Evolutionary conservation across 208 protist species (phyloP).

Genomic region (Porcisia hertigi): DNA sequence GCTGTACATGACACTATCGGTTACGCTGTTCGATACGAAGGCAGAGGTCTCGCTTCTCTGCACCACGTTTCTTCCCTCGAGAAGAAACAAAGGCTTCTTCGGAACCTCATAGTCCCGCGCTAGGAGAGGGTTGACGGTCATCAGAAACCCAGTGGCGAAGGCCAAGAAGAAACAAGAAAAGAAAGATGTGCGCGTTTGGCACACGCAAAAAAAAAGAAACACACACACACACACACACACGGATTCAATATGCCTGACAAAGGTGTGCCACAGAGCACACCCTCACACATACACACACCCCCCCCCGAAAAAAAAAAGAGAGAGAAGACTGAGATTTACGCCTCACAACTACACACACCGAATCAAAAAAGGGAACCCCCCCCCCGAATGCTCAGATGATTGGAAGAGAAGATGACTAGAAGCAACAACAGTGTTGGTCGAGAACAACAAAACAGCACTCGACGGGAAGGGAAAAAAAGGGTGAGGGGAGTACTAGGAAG

Average conservation of each 20-base stretch:
- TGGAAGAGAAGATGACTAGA: background rate
- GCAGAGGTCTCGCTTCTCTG: conserved; percentile 75
- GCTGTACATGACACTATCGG: conserved; percentile 87
- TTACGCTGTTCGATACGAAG: conserved; percentile 78
- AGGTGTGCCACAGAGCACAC: no score
- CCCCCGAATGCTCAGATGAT: background rate
- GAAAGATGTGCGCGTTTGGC: background rate
- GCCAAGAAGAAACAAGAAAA: background rate
- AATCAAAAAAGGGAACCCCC: background rate
- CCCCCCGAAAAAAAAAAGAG: no score
- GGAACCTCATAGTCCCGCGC: conserved; percentile 87
- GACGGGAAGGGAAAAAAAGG: background rate
- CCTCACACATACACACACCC: no score
- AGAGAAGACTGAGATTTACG: no score
- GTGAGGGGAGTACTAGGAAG: background rate
- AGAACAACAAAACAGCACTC: background rate
- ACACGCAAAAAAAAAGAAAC: background rate
- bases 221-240: no score
- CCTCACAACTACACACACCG: background rate
- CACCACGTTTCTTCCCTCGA: conserved; percentile 77
- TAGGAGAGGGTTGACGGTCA: conserved; percentile 42
- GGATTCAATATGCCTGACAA: no score
- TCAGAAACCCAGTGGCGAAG: background rate
- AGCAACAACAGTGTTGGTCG: background rate
- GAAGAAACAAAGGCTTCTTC: conserved; percentile 79